These are phyloP conservation scores for Viridothelium virens DNA, from an alignment of 495 filamentous ascomycete genomes.

Conservation along the genomic window DNA sequence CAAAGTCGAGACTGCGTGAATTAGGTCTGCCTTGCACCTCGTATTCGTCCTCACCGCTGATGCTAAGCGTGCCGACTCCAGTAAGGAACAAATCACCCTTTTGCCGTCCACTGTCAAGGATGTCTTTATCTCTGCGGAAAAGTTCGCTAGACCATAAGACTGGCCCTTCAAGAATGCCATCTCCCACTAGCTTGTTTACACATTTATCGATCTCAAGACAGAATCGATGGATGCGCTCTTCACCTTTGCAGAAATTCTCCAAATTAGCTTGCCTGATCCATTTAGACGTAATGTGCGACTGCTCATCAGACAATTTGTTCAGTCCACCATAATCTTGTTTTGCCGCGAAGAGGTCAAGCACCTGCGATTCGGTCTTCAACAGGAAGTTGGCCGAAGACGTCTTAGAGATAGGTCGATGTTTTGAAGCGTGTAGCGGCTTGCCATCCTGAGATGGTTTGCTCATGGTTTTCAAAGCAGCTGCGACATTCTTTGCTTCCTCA, in stretches of 20 bases:
- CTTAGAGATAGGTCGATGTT: constrained; percentile 37
- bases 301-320: constrained; percentile 94
- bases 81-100: constrained; percentile 46
- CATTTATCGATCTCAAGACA: constrained; percentile 84
- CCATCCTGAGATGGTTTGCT: constrained; percentile 47
- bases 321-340: constrained; percentile 76
- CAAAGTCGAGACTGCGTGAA: constrained; percentile 41
- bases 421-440: constrained; percentile 18
- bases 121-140: constrained; percentile 68
- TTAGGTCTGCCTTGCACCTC: constrained; percentile 30
- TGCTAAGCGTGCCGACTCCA: constrained; percentile 44
- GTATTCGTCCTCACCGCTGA: constrained; percentile 43
- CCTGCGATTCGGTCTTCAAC: constrained; percentile 75
- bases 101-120: constrained; percentile 60
- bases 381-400: constrained; percentile 61
- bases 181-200: constrained; percentile 77
- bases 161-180: constrained; percentile 77
- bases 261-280: constrained; percentile 78
- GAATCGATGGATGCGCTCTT: constrained; percentile 92
- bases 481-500: constrained; percentile 80
- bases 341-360: constrained; percentile 81
- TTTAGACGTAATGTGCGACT: constrained; percentile 73
- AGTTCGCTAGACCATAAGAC: constrained; percentile 90
- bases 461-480: constrained; percentile 88
- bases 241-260: constrained; percentile 91